Base-by-base conservation (phyloP, 2,329 filamentous ascomycete genomes). In the Waltergamsia citrina region DNA sequence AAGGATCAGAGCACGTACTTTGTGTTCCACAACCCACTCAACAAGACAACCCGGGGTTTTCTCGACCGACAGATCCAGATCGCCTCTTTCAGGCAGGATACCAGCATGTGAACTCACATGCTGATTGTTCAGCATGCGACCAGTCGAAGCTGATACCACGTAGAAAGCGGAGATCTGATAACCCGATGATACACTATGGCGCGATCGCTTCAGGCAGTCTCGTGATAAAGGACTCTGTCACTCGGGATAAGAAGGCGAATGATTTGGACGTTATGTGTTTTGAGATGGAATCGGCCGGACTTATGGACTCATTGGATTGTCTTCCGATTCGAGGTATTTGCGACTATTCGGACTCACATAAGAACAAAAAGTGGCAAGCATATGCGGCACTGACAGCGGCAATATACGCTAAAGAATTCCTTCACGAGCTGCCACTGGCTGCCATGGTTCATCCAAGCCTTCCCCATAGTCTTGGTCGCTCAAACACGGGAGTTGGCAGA, bases 291-390 rank as follows among this genome's bases (percentile, higher is more conserved):
- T 46, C 46, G 0, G 50, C 51, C 2, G 51, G 51, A 1, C 22
- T 52, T 1, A 42, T 42, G 35, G 40, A 43, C 8, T 36, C 36
- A 1, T 40, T 55, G 4, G 48, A 48, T 1, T 60, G 51, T 22
- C 32, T 60, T 2, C 43, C 53, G 0, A 54, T 62, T 14, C 47
- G 55, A 5, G 57, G 56, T 1, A 54, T 62, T 3, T 62, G 51
- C 24, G 52, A 58, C 30, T 62, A 60, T 34, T 49, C 55, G 4
- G 59, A 63, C 39, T 51, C 46, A 1, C 56, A 62, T 38, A 62
- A 62, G 37, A 50, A 46, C 27, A 51, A 62, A 7, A 15, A 18
- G 15, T 62, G 56, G 58, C 52, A 59, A 22, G 11, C 10, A 2
- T 59, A 58, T 38, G 58, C 59, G 0, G 54, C 59, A 0, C 45